Percentiles rank a stretch among this genome's conserved stretches.
These are phyloP conservation scores for Hypoxylon sp. DNA, from an alignment of 2,329 filamentous ascomycete genomes.

Conservation along the genomic window DNA sequence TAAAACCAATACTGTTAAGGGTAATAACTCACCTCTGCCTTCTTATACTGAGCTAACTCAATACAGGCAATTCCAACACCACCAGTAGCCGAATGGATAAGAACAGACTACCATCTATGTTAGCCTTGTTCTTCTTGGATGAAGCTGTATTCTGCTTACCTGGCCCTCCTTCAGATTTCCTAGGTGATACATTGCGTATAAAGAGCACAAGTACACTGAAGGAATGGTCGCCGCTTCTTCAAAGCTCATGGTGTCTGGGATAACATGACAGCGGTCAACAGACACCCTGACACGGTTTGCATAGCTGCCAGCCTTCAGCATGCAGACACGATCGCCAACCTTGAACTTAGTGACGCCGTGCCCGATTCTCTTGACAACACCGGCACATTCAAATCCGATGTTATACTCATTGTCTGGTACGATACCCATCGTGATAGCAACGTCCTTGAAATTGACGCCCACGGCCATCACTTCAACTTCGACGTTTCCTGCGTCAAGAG, in stretches of 20 bases:
- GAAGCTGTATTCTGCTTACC: conserved; percentile 1
- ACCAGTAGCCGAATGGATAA: conserved; percentile 41
- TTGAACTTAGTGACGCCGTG: conserved; percentile 41
- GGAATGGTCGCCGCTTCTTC: conserved; percentile 55
- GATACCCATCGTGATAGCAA: conserved; percentile 51
- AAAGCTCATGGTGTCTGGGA: conserved; percentile 55
- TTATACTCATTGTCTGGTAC: conserved; percentile 43
- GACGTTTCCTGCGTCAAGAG: conserved; percentile 45
- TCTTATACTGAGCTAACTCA: conserved; percentile 32
- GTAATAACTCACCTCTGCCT: conserved; percentile 29
- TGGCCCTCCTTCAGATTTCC: conserved; percentile 48
- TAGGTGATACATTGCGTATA: conserved; percentile 53
- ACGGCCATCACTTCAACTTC: conserved; percentile 55
- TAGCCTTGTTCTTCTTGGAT: not conserved
- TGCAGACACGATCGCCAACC: conserved; percentile 45
- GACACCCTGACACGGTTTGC: conserved; percentile 37
- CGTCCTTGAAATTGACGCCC: conserved; percentile 59
- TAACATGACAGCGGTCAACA: conserved; percentile 34
- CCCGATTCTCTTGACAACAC: conserved; percentile 23
- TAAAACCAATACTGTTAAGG: not conserved
- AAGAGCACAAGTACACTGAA: conserved; percentile 51
- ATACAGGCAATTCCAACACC: conserved; percentile 41
- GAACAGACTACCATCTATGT: conserved; percentile 29
- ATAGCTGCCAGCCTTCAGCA: conserved; percentile 34
- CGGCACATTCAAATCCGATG: conserved; percentile 47